A percentile compares a stretch with the other conserved stretches of the same genome.
Evolutionary conservation across 139 green algal species (phyloP).

Genomic region (Cymbomonas tetramitiformis): DNA sequence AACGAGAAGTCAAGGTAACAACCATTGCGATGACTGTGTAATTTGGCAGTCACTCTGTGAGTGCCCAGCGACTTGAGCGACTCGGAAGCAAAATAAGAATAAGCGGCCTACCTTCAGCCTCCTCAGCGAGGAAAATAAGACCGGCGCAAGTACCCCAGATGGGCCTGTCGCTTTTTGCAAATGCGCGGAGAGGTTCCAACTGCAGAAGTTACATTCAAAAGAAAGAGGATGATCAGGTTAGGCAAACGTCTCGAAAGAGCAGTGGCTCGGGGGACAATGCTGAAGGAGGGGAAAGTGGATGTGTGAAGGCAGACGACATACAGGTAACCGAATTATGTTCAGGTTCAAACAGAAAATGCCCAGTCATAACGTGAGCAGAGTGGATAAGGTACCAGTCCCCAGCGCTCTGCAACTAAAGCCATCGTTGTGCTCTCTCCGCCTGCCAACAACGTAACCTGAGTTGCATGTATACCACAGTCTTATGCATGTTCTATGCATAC

Average conservation of each 20-base stretch:
- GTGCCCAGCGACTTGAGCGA: too few relatives aligned
- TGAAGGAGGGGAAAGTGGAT: too few relatives aligned
- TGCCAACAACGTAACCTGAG: too few relatives aligned
- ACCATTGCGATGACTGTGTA: constrained; percentile 28
- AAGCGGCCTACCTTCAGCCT: too few relatives aligned
- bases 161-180: constrained; percentile 43
- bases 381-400: constrained; percentile 52
- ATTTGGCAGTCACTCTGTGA: too few relatives aligned
- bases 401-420: constrained; percentile 74
- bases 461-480: neutral
- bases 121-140: constrained; percentile 90
- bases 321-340: too few relatives aligned
- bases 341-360: too few relatives aligned
- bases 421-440: constrained; percentile 88
- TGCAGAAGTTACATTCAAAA: neutral
- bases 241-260: neutral
- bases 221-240: neutral
- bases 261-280: neutral
- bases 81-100: too few relatives aligned
- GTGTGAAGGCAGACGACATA: too few relatives aligned
- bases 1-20: too few relatives aligned
- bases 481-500: neutral
- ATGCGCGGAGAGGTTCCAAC: constrained; percentile 32
- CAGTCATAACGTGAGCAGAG: neutral
- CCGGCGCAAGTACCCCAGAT: constrained; percentile 96